These are phyloP conservation scores for Globisporangium spiculum DNA, from an alignment of 352 stramenopile species.

Conservation along the genomic window DNA sequence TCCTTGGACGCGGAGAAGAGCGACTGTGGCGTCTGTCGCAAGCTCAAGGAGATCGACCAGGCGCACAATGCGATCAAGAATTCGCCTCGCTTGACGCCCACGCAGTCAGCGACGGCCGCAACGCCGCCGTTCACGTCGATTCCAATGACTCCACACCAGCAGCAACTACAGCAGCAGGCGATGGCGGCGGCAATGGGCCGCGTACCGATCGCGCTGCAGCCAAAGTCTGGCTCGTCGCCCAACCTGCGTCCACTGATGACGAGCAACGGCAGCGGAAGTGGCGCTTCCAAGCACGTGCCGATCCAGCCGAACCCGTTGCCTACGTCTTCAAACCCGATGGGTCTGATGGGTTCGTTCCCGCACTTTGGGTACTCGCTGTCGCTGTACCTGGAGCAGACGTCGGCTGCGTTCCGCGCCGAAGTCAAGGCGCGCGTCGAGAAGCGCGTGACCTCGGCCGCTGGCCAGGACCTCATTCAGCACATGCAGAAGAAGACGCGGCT, in stretches of 20 bases:
- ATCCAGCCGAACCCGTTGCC: constrained; percentile 79
- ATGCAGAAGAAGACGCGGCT: constrained; percentile 85
- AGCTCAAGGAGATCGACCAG: constrained; percentile 68
- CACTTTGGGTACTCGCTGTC: constrained; percentile 64
- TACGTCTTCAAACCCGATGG: constrained; percentile 69
- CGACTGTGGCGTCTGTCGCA: constrained; percentile 56
- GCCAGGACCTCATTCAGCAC: constrained; percentile 74
- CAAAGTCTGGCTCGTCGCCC: constrained; percentile 22
- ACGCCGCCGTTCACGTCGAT: constrained; percentile 20
- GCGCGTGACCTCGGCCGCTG: constrained; percentile 62
- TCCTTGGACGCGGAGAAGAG: constrained; percentile 16
- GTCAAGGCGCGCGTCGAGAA: constrained; percentile 76
- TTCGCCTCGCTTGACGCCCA: constrained; percentile 21
- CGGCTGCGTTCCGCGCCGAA: constrained; percentile 57
- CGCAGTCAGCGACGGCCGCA: not conserved
- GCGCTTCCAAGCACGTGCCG: constrained; percentile 47
- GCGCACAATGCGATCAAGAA: constrained; percentile 50
- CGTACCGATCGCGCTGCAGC: constrained; percentile 11
- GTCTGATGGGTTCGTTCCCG: constrained; percentile 51
- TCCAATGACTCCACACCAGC: constrained; percentile 4
- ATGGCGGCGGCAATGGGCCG: not conserved
- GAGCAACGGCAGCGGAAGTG: not conserved
- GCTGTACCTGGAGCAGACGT: constrained; percentile 75
- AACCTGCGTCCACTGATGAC: constrained; percentile 10
- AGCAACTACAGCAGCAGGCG: not conserved